phyloP scores from a whole-genome alignment of 2,329 filamentous ascomycete genomes.

The Fusarium avenaceum region DNA sequence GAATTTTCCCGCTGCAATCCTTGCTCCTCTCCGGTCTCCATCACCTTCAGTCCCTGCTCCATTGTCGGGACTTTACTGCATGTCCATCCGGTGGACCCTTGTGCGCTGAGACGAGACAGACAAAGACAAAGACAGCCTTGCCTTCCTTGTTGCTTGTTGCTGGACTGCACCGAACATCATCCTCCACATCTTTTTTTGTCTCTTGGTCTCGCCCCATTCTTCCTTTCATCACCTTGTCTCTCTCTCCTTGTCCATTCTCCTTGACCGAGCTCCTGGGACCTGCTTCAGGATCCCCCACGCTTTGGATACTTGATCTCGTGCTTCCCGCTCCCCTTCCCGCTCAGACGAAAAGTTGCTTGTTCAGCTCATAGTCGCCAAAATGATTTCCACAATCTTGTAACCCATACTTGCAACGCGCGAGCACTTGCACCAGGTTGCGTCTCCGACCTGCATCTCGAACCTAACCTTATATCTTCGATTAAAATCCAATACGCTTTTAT shows the following conservation, averaged over 20 bases:
- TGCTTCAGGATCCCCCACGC: slow-evolving; percentile 44
- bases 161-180: slow-evolving; percentile 34
- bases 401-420: slow-evolving; percentile 42
- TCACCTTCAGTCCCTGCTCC: not conserved
- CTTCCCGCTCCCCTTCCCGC: slow-evolving; percentile 20
- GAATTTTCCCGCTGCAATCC: slow-evolving; percentile 17
- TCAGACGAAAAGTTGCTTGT: slow-evolving; percentile 45
- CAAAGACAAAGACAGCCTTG: slow-evolving; percentile 22
- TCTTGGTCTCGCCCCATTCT: slow-evolving; percentile 40
- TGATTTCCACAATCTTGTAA: slow-evolving; percentile 46
- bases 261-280: slow-evolving; percentile 45
- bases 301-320: slow-evolving; percentile 43
- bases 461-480: slow-evolving; percentile 5
- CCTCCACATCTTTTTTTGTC: slow-evolving; percentile 35
- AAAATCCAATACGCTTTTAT: slow-evolving; percentile 21
- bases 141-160: slow-evolving; percentile 25
- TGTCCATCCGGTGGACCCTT: slow-evolving; percentile 40
- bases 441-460: slow-evolving; percentile 28
- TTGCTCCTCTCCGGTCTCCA: slow-evolving; percentile 14
- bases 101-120: slow-evolving; percentile 16
- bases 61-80: slow-evolving; percentile 33
- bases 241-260: slow-evolving; percentile 44
- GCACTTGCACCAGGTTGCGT: slow-evolving; percentile 41
- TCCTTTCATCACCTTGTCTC: slow-evolving; percentile 8
- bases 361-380: slow-evolving; percentile 46